phyloP scores from a whole-genome alignment of 2,329 filamentous ascomycete genomes.

The Nothophaeocryptopus gaeumannii region DNA sequence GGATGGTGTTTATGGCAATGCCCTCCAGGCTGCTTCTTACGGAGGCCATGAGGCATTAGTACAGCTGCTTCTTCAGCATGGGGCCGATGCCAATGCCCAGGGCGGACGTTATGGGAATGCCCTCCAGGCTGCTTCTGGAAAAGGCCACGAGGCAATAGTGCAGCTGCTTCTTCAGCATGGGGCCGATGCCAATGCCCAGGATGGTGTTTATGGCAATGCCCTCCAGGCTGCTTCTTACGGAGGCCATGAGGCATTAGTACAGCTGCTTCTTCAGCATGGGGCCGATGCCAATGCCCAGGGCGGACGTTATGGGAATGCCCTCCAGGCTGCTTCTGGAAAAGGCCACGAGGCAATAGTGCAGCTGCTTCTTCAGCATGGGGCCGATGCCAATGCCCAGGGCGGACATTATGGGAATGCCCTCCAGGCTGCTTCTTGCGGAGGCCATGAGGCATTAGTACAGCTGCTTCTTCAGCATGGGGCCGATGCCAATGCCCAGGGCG shows the following conservation, averaged over 20 bases:
- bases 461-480: slow-evolving; percentile 1
- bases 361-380: no score
- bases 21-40: neutral
- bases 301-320: slow-evolving; percentile 10
- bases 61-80: slow-evolving; percentile 3
- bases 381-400: slow-evolving; percentile 10
- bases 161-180: neutral
- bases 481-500: neutral
- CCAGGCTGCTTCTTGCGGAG: no score
- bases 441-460: no score
- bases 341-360: slow-evolving; percentile 16
- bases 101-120: slow-evolving; percentile 1
- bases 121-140: neutral
- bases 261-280: slow-evolving; percentile 18
- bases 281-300: slow-evolving; percentile 20
- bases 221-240: slow-evolving; percentile 14
- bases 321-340: slow-evolving; percentile 11
- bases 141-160: neutral
- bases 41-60: slow-evolving; percentile 1
- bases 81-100: slow-evolving; percentile 9
- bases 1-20: neutral
- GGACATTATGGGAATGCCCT: slow-evolving; percentile 6
- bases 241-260: slow-evolving; percentile 5
- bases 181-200: slow-evolving; percentile 8
- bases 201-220: slow-evolving; percentile 8